These are phyloP conservation scores for Bauhinia variegata DNA, from an alignment of 306 rosid genomes.

Conservation along the genomic window DNA sequence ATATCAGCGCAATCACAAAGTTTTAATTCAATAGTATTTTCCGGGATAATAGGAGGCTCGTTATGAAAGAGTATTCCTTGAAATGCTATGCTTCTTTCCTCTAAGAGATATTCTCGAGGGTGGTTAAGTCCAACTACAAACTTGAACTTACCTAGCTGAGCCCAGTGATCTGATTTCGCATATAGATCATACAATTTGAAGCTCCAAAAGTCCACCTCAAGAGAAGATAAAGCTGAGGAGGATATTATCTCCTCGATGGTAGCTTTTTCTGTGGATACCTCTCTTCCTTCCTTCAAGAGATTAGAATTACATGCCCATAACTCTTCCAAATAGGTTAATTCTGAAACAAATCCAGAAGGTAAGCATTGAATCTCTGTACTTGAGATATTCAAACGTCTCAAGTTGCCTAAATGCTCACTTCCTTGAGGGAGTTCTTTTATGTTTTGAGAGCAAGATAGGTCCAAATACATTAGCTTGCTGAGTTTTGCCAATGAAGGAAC, in stretches of 20 bases:
- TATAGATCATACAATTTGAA: conserved; percentile 18
- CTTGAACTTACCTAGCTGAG: conserved; percentile 22
- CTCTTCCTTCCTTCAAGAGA: background rate
- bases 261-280: background rate
- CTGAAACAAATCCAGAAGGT: conserved; percentile 5
- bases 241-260: conserved; percentile 14
- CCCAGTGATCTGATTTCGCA: conserved; percentile 22
- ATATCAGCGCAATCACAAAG: conserved; percentile 24
- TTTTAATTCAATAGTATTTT: conserved; percentile 15
- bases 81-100: conserved; percentile 19
- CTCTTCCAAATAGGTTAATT: conserved; percentile 15
- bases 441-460: too few relatives aligned
- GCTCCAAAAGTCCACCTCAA: conserved; percentile 23
- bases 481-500: too few relatives aligned
- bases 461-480: too few relatives aligned
- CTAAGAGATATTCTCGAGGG: conserved; percentile 9
- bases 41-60: background rate
- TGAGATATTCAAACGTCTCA: too few relatives aligned
- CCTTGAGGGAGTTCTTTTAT: too few relatives aligned
- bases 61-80: background rate
- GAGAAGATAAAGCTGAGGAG: conserved; percentile 21
- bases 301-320: conserved; percentile 1
- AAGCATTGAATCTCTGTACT: background rate
- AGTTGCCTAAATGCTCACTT: too few relatives aligned
- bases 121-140: conserved; percentile 17